Base-by-base conservation (phyloP, 1,284 basidiomycete species). In the Singerocomus rubriflavus region DNA sequence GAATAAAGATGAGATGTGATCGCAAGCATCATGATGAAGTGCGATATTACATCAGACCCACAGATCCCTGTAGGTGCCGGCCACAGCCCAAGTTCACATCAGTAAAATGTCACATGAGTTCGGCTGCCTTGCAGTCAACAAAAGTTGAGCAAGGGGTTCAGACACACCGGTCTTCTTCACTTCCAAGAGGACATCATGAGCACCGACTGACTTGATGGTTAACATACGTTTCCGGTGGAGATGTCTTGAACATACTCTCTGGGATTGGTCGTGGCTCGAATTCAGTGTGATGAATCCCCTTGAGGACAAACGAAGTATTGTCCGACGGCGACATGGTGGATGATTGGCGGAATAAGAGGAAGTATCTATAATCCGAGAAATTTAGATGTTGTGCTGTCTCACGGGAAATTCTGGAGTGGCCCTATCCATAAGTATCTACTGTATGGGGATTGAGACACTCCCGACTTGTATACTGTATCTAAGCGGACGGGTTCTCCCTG, bases 111-210 rank as follows among this genome's bases (percentile, higher is more conserved):
- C 21, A 21, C 21, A 21, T 21, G 21, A 21, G 4, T 21, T 21
- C 21, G 21, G 21, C 21, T 21, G 21, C 21, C 21, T 21, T 21
- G 21, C 21, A 16, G 46, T 50, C 31, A 51, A 40, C 31, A 16
- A 25, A 27, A 50, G 33, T 44, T 33, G 42, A 34, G 26, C 13
- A 49, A 35, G 21, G 34, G 21, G 27, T 32, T 31, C 48, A 21
- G 17, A 65, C 79, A 53, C 55, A 85, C 89, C 91, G 21, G 93
- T 94, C 73, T 96, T 94, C 72, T 93, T 93, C 44, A 98, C 86
- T 63, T 91, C 81, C 42, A 98, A 83, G 30, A 98, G 82, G 39
- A 95, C 93, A 62, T 97, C 88, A 61, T 89, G 78, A 46, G 79
- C 80, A 21, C 76, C 75, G 55, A 91, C 87, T 88, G 61, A 29